phyloP scores from a whole-genome alignment of 2,329 filamentous ascomycete genomes.

The Ophiostoma quercus region DNA sequence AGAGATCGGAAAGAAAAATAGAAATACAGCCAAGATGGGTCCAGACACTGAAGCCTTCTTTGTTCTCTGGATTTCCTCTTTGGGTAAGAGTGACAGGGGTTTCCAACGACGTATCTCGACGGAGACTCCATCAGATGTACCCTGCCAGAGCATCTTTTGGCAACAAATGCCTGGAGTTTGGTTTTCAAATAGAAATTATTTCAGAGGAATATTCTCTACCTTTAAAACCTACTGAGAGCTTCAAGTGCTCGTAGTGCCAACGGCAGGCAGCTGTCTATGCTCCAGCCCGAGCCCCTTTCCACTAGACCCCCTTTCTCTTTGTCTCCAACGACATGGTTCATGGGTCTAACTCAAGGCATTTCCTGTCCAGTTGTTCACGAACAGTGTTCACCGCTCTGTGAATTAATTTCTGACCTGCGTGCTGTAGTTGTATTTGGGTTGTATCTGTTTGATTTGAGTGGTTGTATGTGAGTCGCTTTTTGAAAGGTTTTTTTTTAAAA shows the following conservation, averaged over 20 bases:
- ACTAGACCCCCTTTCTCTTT: constrained; percentile 26
- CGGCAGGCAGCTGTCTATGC: neutral
- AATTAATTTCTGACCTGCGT: neutral
- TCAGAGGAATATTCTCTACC: neutral
- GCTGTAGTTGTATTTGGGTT: neutral
- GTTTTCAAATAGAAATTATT: neutral
- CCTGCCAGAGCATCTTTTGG: neutral
- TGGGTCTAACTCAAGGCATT: constrained; percentile 33
- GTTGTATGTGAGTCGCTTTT: too few species aligned
- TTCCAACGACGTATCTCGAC: constrained; percentile 8
- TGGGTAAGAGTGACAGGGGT: constrained; percentile 20
- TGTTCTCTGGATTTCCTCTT: constrained; percentile 21
- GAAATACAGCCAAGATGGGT: constrained; percentile 10
- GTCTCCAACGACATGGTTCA: constrained; percentile 39
- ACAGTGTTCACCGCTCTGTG: constrained; percentile 2
- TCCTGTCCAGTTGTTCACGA: constrained; percentile 14
- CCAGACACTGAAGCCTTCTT: constrained; percentile 15
- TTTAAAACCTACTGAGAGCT: neutral
- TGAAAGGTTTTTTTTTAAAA: too few species aligned
- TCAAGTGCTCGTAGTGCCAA: neutral
- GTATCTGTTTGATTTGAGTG: neutral
- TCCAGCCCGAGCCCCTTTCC: constrained; percentile 20
- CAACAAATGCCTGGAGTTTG: neutral
- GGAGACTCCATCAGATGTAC: neutral
- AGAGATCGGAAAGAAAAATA: constrained; percentile 12